Evolutionary conservation across 1,284 basidiomycete species (phyloP).

Genomic region (Wolfiporia cocos): DNA sequence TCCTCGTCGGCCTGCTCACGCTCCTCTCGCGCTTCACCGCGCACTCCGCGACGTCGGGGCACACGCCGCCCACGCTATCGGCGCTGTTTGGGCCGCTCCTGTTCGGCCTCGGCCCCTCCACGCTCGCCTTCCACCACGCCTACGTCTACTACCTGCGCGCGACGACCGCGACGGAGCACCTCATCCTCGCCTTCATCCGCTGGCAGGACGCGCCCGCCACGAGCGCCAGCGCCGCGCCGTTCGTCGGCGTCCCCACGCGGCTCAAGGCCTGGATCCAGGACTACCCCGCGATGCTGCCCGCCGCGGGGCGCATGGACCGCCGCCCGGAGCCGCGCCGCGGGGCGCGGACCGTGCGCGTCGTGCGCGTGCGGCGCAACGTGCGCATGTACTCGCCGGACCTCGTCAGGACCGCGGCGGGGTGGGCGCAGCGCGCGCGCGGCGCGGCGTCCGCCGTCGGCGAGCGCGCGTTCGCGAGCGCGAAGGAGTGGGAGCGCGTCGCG

Average conservation of each 20-base stretch:
- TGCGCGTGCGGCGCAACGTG: constrained; percentile 72
- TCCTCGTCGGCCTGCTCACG: constrained; percentile 64
- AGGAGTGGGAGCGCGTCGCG: constrained; percentile 68
- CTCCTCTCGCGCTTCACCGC: constrained; percentile 78
- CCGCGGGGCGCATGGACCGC: constrained; percentile 32
- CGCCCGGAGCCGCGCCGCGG: constrained; percentile 60
- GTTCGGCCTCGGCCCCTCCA: constrained; percentile 68
- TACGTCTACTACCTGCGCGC: constrained; percentile 79
- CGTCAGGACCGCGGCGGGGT: constrained; percentile 64
- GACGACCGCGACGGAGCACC: constrained; percentile 82
- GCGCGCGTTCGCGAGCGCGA: constrained; percentile 48
- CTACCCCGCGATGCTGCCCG: constrained; percentile 66
- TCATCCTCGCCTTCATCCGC: constrained; percentile 81
- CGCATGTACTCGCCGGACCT: constrained; percentile 79
- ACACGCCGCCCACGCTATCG: constrained; percentile 79
- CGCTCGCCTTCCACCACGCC: constrained; percentile 65
- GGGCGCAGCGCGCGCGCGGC: constrained; percentile 44
- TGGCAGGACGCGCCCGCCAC: constrained; percentile 51
- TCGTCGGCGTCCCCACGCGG: constrained; percentile 63
- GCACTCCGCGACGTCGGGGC: constrained; percentile 73
- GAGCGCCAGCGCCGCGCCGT: constrained; percentile 27
- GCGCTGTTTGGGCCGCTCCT: constrained; percentile 85
- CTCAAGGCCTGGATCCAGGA: constrained; percentile 85
- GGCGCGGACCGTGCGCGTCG: constrained; percentile 64
- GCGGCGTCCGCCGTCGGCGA: constrained; percentile 20